Percentiles rank a stretch among this genome's conserved stretches.
Conservation (phyloP, 352 stramenopile genomes). For the Peronospora farinosa region DNA sequence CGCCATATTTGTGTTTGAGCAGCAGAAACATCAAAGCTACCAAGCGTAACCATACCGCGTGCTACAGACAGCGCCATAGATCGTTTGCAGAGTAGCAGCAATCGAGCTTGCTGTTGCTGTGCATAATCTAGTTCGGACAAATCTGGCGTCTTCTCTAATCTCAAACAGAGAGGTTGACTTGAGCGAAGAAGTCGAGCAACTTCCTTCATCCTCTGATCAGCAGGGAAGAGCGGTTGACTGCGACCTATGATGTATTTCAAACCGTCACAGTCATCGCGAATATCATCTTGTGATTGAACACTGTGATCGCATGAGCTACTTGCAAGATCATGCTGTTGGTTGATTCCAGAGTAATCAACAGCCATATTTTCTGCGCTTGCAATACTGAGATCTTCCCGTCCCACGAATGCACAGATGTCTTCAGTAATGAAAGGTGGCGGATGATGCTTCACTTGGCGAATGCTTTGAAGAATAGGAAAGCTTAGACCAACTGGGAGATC, state of each 20-base stretch:
- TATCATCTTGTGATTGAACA: conserved; percentile 7
- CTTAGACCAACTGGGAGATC: conserved; percentile 57
- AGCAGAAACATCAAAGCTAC: conserved; percentile 70
- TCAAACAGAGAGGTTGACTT: conserved; percentile 61
- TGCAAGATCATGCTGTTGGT: conserved; percentile 12
- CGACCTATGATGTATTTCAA: conserved; percentile 47
- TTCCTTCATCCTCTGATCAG: conserved; percentile 76
- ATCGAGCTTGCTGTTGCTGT: conserved; percentile 89
- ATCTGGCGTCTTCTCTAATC: conserved; percentile 59
- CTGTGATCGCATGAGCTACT: conserved; percentile 3
- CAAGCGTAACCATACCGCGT: conserved; percentile 95
- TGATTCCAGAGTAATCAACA: background rate
- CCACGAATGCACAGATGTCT: conserved; percentile 50
- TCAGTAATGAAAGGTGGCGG: conserved; percentile 52
- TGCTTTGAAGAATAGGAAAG: conserved; percentile 51
- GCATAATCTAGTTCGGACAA: conserved; percentile 68
- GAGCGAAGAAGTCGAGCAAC: conserved; percentile 74
- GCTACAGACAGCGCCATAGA: conserved; percentile 91
- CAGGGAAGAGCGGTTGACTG: conserved; percentile 60
- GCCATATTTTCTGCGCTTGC: conserved; percentile 9
- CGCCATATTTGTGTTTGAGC: conserved; percentile 77
- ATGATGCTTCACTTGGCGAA: conserved; percentile 50
- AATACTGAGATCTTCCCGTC: conserved; percentile 52
- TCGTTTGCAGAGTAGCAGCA: conserved; percentile 92
- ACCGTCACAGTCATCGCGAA: conserved; percentile 44